Base-by-base conservation (phyloP, 768 basidiomycete genomes). In the Leccinum longicurvipes region DNA sequence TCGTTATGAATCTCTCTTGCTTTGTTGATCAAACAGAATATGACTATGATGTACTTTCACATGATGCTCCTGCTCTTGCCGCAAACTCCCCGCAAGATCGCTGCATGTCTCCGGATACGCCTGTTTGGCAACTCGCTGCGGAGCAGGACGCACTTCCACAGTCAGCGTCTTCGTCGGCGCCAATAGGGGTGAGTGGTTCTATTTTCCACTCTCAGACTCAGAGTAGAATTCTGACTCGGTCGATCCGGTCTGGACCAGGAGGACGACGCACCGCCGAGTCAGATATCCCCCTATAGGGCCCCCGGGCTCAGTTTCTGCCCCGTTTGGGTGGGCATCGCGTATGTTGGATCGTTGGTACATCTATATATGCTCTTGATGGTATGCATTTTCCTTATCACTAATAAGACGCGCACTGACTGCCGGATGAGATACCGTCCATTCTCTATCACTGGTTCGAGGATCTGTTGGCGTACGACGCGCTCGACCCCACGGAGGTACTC, bases 331-430 rank as follows among this genome's bases (percentile, higher is more conserved):
- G 48, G 53, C 17, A 6, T 66, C 44, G 8, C 28, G 17, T 65
- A 66, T 39, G 23, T 56, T 29, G 55, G 52, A 12, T 65, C 64
- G 1, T 11, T 65, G 6, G 11, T 66, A 10, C 51, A 65, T 51
- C 19, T 60, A n/a, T 66, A 65, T 28, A 66, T 66, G 54, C 12
- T 65, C 27, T 51, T 66, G 56, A 66, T 66, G 63, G 63, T 65
- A 47, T 19, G 64, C 25, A 14, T 17, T 21, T 47, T 19, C 2
- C 27, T 15, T 19, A 4, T 14, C 14, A 32, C 24, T 31, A 1
- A 17, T 1, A 17, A 34, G 34, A 17, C 34, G 27, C 14, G 32
- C 6, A 24, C 48, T 63, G 34, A 66, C 23, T 9, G 8, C n/a
- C 25, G 14, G 42, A 52, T 34, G 9, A 65, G 63, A 66, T 65